Evolutionary conservation across 495 filamentous ascomycete genomes (phyloP), one percentile per base, ranked within the genome.

Genomic region (Hypoxylon rickii): DNA sequence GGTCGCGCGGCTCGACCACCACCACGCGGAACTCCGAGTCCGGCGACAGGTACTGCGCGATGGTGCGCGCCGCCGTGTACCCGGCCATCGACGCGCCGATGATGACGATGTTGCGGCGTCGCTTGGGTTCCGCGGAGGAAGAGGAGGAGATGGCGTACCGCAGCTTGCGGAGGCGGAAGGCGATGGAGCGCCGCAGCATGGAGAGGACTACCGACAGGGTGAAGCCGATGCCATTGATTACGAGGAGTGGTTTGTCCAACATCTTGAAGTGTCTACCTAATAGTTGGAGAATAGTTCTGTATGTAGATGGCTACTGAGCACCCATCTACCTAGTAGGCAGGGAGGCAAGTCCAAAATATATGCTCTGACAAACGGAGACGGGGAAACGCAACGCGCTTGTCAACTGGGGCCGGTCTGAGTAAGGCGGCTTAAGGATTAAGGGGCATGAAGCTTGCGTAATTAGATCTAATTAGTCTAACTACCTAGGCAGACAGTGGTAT

Each of bases 71-170:
- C 4, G 75, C 69, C 16, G 73, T 67, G 54, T 75, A 72, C 1
- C 82, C 80, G 3, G 80, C 75, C 50, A 83, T 84, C 0, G 81
- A 83, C 3, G 77, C 82, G 33, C 82, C 81, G 5, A 85, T 67
- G 3, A 84, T 69, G 26, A 85, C 72, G 13, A 86, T 73, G 50
- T 78, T 81, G 18, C 72, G 65, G 8, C 65, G 61, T 4, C 51
- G 37, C 5, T 40, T 17, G 1, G 60, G 44, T 16, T 56, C 65
- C 59, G 53, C 68, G 58, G 29, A 55, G 59, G 16, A 47, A 39
- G 46, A 44, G 20, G 48, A 66, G 1, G 41, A 33, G 41, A 52
- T 37, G 21, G 32, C 33, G 34, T 58, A 34, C 4, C 52, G 57
- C 11, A 71, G 29, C 19, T 45, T 44, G 36, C 40, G 65, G 20